Evolutionary conservation across 805 yeast genomes (phyloP).

Genomic region (Kuraishia piskuri): DNA sequence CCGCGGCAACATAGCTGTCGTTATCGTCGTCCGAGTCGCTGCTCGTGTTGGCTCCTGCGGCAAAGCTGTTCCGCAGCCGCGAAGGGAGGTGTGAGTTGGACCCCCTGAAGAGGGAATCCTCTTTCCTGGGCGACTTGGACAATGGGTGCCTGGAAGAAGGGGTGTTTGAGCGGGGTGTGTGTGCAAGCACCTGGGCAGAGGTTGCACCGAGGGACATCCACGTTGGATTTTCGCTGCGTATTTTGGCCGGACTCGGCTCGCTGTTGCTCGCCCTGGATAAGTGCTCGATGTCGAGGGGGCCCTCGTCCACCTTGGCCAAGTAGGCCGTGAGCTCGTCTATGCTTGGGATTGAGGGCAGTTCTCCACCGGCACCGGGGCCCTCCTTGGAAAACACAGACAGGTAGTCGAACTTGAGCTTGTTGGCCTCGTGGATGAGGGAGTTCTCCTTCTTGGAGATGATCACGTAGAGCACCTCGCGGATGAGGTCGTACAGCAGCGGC

Average conservation of each 20-base stretch:
- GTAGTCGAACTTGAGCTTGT: slow-evolving; percentile 17
- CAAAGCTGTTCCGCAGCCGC: slow-evolving; percentile 5
- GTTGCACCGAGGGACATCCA: too few relatives aligned
- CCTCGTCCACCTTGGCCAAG: slow-evolving; percentile 56
- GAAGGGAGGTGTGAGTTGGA: slow-evolving; percentile 2
- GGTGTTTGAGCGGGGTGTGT: too few relatives aligned
- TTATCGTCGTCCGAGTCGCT: slow-evolving; percentile 1
- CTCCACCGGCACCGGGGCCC: background rate
- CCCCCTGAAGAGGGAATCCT: background rate
- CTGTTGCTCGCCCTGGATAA: slow-evolving; percentile 27
- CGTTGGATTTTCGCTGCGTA: background rate
- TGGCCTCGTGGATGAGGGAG: slow-evolving; percentile 32
- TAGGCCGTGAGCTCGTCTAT: slow-evolving; percentile 46
- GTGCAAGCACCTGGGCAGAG: too few relatives aligned
- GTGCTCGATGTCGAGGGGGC: slow-evolving; percentile 46
- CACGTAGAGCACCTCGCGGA: slow-evolving; percentile 61
- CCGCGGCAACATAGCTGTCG: background rate
- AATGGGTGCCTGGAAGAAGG: background rate
- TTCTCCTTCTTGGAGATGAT: slow-evolving; percentile 63
- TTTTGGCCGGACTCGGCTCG: background rate
- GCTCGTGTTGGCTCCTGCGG: slow-evolving; percentile 1
- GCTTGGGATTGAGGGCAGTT: slow-evolving; percentile 12
- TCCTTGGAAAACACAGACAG: background rate
- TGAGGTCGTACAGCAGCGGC: slow-evolving; percentile 61
- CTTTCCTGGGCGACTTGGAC: background rate